phyloP scores from a whole-genome alignment of 2,329 filamentous ascomycete species.

The Neurospora sp. region DNA sequence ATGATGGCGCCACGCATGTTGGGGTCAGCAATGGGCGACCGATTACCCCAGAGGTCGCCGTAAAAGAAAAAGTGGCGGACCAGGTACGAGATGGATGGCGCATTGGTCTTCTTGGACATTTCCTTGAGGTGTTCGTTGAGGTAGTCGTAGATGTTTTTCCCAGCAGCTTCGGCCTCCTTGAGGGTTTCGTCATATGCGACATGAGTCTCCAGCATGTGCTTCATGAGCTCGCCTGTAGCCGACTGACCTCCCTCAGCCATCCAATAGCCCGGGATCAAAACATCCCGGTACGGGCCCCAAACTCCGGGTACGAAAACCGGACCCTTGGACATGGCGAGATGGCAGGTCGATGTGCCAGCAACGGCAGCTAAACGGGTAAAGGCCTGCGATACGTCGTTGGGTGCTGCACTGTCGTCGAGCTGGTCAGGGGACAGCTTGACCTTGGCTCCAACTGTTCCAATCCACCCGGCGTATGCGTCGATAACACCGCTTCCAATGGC shows the following conservation, averaged over 20 bases:
- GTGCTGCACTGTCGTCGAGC: slow-evolving; percentile 55
- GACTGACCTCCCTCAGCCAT: slow-evolving; percentile 96
- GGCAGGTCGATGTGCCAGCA: slow-evolving; percentile 93
- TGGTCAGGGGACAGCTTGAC: slow-evolving; percentile 63
- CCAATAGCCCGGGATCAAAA: slow-evolving; percentile 86
- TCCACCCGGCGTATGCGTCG: slow-evolving; percentile 97
- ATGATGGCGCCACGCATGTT: slow-evolving; percentile 88
- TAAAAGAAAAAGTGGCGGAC: slow-evolving; percentile 98
- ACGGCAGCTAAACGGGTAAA: slow-evolving; percentile 90
- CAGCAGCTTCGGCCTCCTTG: slow-evolving; percentile 69
- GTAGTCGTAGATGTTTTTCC: slow-evolving; percentile 89
- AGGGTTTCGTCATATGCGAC: slow-evolving; percentile 76
- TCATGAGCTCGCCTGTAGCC: slow-evolving; percentile 87
- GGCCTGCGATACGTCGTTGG: slow-evolving; percentile 84
- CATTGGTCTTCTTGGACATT: slow-evolving; percentile 57
- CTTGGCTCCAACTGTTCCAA: slow-evolving; percentile 96
- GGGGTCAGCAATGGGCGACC: slow-evolving; percentile 84
- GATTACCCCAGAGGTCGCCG: slow-evolving; percentile 93
- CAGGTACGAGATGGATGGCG: slow-evolving; percentile 74
- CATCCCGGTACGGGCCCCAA: slow-evolving; percentile 95
- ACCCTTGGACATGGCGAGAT: slow-evolving; percentile 88
- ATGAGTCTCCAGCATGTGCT: slow-evolving; percentile 91
- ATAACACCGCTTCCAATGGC: slow-evolving; percentile 95
- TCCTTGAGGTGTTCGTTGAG: slow-evolving; percentile 79
- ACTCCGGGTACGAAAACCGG: slow-evolving; percentile 92